Evolutionary conservation across 306 rosid genomes (phyloP), one percentile per base, ranked within the genome.

Genomic region (Betula pendula): DNA sequence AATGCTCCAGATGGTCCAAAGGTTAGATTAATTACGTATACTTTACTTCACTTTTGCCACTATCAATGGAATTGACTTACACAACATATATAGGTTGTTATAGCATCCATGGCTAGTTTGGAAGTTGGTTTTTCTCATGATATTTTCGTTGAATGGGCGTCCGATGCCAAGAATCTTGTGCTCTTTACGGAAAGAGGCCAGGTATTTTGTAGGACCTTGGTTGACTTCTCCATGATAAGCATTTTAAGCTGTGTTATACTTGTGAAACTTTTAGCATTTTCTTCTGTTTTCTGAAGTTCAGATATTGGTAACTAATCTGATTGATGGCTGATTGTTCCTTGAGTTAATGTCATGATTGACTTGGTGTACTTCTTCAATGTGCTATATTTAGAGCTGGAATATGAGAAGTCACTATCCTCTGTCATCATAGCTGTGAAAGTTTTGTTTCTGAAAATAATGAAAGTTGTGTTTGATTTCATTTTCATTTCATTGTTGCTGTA

Each of bases 121-220:
- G 99, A 95, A 86, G 97, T 96, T 8, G 99, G 99, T 47, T 95
- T 90, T 82, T 95, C 99, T 69, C 99, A 92, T 65, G 99, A 95
- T 86, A 89, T 95, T 82, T 95, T 92, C 79, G 91, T 89, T 44
- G 99, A 95, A 48, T 95, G 97, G 99, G 97, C 91, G 17, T 84
- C 81, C 40, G 99, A 92, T 78, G 51, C 75, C 6, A 92, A 85
- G 75, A 95, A 92, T 86, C 96, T 90, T 43, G 88, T 95, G 74
- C 93, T 95, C 77, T 95, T 90, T 78, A 90, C 99, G 20, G 99
- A 95, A 83, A 87, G 91, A 82, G 99, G 96, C 83, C 97, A 95
- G 97, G 98, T 95, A 40, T 63, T 66, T 70, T 70, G 69, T 77
- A 60, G 45, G 71, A 70, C 60, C 74, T 58, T 25, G 65, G 52